Percentiles rank a stretch among this genome's conserved stretches.
Conservation (phyloP, 2,329 filamentous ascomycete genomes). For the Trichoderma sp. region DNA sequence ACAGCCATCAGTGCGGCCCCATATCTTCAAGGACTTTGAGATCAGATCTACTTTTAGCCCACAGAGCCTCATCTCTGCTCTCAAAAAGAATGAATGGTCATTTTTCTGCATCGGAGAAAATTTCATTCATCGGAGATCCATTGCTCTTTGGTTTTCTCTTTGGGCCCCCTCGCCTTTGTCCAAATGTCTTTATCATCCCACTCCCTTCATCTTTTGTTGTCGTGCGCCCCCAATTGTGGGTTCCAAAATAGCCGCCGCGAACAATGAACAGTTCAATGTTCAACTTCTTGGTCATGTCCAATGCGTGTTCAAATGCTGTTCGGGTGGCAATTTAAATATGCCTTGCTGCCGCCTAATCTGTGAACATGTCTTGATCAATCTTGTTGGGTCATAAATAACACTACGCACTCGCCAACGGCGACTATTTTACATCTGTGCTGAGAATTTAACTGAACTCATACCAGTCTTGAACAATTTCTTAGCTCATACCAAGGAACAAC, state of each 20-base stretch:
- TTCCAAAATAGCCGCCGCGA: neutral
- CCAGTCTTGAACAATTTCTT: neutral
- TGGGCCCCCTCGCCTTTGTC: constrained; percentile 1
- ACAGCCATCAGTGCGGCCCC: neutral
- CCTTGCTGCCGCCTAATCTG: neutral
- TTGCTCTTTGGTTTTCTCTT: neutral
- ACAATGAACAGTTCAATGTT: constrained; percentile 18
- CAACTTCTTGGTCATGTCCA: neutral
- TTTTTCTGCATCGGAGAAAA: neutral
- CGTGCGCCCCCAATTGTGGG: neutral
- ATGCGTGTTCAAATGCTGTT: neutral
- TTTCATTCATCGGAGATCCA: neutral
- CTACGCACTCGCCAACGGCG: neutral
- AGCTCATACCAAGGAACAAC: neutral
- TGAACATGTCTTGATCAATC: neutral
- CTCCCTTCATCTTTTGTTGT: constrained; percentile 1
- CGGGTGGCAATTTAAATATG: neutral
- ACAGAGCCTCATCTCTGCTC: neutral
- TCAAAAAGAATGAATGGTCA: neutral
- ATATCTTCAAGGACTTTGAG: neutral
- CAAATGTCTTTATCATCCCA: neutral
- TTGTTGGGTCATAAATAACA: neutral
- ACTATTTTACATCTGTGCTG: neutral
- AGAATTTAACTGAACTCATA: neutral
- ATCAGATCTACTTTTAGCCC: neutral